Evolutionary conservation across 2,329 filamentous ascomycete genomes (phyloP).

Genomic region (Blumeriella jaapii): DNA sequence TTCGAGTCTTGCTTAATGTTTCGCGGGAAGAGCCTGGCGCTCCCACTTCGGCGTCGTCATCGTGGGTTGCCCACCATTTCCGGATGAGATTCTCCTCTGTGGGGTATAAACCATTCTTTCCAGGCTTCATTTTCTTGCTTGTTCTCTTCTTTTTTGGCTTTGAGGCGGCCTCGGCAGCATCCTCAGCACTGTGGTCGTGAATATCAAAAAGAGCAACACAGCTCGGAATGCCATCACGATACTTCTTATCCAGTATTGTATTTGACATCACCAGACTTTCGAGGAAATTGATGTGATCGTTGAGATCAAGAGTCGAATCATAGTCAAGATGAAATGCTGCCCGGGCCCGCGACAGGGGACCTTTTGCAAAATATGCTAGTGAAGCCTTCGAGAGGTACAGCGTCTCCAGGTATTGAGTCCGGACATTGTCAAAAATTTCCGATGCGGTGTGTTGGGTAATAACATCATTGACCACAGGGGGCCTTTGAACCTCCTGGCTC

Average conservation of each 20-base stretch:
- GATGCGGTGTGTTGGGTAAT: conserved; percentile 30
- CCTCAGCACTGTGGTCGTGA: conserved; percentile 39
- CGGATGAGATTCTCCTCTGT: conserved; percentile 52
- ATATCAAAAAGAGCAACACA: conserved; percentile 45
- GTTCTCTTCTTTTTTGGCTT: conserved; percentile 38
- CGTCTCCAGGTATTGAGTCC: conserved; percentile 46
- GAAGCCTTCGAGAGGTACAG: conserved; percentile 60
- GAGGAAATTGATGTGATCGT: conserved; percentile 56
- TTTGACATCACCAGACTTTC: conserved; percentile 55
- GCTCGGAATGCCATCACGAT: conserved; percentile 55
- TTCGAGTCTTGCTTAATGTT: conserved; percentile 44
- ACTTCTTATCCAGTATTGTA: conserved; percentile 66
- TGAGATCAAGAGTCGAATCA: conserved; percentile 47
- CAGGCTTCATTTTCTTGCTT: conserved; percentile 53
- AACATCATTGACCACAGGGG: conserved; percentile 3
- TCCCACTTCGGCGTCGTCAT: conserved; percentile 38
- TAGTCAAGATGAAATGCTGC: conserved; percentile 56
- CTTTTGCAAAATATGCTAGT: conserved; percentile 75
- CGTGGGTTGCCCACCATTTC: conserved; percentile 58
- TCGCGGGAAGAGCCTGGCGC: conserved; percentile 34
- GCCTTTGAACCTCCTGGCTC: not conserved
- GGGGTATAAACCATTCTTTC: conserved; percentile 58
- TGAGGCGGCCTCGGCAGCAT: conserved; percentile 33
- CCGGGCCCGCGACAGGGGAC: conserved; percentile 63
- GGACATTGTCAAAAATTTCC: conserved; percentile 45